These are phyloP conservation scores for Misopates orontium DNA, from an alignment of 257 asterid genomes.

Conservation along the genomic window DNA sequence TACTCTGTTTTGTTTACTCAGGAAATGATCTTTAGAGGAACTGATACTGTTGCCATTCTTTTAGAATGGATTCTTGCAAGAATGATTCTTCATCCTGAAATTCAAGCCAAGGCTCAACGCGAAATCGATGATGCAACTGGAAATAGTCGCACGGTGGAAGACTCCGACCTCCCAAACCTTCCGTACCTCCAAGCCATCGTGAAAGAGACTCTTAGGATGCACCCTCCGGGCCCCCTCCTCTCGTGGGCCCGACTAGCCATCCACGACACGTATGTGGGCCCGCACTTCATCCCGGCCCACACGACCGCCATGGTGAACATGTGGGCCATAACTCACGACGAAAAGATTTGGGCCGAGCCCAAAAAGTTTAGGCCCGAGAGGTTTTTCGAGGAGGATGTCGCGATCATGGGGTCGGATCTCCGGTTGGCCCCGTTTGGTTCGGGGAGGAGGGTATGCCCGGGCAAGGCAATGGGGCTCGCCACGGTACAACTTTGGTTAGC, in stretches of 20 bases:
- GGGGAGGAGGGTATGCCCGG: constrained; percentile 78
- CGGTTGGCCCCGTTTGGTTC: constrained; percentile 75
- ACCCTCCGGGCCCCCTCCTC: constrained; percentile 87
- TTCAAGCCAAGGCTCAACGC: constrained; percentile 60
- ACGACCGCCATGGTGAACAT: constrained; percentile 91
- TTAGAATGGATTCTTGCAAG: constrained; percentile 91
- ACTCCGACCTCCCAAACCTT: constrained; percentile 57
- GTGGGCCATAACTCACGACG: constrained; percentile 81
- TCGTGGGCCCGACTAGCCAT: constrained; percentile 82
- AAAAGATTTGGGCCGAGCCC: constrained; percentile 55
- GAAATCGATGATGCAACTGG: constrained; percentile 56
- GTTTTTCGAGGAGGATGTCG: constrained; percentile 49
- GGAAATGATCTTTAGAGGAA: constrained; percentile 89
- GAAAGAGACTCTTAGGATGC: constrained; percentile 74
- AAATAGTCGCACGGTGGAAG: constrained; percentile 28
- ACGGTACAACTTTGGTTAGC: constrained; percentile 73
- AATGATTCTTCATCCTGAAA: constrained; percentile 74
- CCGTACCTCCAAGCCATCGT: constrained; percentile 64
- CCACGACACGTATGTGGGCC: constrained; percentile 62
- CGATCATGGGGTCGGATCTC: constrained; percentile 69
- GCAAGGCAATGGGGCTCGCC: constrained; percentile 57
- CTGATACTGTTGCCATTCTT: constrained; percentile 78
- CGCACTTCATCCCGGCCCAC: constrained; percentile 59
- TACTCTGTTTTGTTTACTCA: constrained; percentile 27
- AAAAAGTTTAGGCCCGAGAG: constrained; percentile 56